Conservation (phyloP, 805 yeast genomes). For the Candida nanaspora region DNA sequence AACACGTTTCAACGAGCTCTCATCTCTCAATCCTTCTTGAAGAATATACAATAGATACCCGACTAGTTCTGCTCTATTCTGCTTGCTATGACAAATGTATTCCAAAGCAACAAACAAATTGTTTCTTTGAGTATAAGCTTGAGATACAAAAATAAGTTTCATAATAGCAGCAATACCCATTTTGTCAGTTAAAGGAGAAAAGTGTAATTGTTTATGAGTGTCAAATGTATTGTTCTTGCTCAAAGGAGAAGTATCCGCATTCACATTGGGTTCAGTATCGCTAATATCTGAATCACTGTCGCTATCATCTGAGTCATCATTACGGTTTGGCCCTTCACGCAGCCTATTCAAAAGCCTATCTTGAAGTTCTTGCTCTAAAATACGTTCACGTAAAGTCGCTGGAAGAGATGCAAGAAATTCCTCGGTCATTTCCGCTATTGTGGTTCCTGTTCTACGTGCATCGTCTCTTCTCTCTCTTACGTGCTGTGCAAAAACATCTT, state of each 20-base stretch:
- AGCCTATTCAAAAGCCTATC: no score
- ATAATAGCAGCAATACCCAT: slow-evolving; percentile 69
- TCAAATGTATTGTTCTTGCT: not conserved
- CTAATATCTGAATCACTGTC: slow-evolving; percentile 5
- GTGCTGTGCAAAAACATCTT: slow-evolving; percentile 85
- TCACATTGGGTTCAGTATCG: slow-evolving; percentile 3
- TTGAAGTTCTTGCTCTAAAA: slow-evolving; percentile 22
- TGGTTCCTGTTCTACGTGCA: slow-evolving; percentile 34
- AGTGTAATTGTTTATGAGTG: slow-evolving; percentile 30
- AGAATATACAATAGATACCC: slow-evolving; percentile 60
- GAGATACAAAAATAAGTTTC: slow-evolving; percentile 68
- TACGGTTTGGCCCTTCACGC: no score
- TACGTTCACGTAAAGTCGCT: slow-evolving; percentile 11
- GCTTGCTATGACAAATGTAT: slow-evolving; percentile 67
- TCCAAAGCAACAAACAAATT: slow-evolving; percentile 57
- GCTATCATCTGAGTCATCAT: slow-evolving; percentile 17
- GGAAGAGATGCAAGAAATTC: slow-evolving; percentile 80
- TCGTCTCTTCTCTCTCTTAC: slow-evolving; percentile 64
- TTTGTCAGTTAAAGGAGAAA: slow-evolving; percentile 66
- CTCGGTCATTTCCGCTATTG: slow-evolving; percentile 64
- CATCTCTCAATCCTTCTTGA: slow-evolving; percentile 67
- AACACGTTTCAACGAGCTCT: slow-evolving; percentile 51
- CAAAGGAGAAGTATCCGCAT: no score
- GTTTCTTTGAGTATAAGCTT: slow-evolving; percentile 54
- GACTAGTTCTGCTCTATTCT: slow-evolving; percentile 68